Evolutionary conservation across 2,329 filamentous ascomycete species (phyloP), one percentile per base, ranked within the genome.

Genomic region (Diaporthe eres): DNA sequence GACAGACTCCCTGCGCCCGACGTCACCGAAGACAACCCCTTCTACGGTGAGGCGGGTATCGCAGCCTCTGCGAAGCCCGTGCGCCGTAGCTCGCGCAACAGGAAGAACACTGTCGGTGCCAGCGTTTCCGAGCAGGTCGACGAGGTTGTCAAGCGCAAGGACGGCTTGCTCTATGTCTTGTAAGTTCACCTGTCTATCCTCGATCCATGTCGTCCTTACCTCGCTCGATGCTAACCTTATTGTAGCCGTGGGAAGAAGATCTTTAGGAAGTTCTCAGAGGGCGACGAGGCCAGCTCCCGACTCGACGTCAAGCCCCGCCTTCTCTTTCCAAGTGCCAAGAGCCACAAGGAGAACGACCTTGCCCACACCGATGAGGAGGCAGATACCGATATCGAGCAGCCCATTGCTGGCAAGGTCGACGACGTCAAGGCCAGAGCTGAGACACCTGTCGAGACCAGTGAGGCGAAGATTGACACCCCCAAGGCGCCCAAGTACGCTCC

Each of bases 101-200:
- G 65, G 63, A 77, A 88, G 80, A 84, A 87, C 71, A 87, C 92
- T 76, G 88, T 89, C 0, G 90, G 92, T 57, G 90, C 92, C 80
- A 89, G 90, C 37, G 42, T 61, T 42, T 85, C 87, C 37, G 86
- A 90, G 79, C 85, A 90, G 3, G 86, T 95, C 76, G 90, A 94
- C 9, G 90, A 93, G 61, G 91, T 91, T 19, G 88, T 90, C 4
- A 83, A 87, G 44, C 92, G 93, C 42, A 89, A 92, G 5, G 93
- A 96, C 82, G 94, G 94, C 76, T 89, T 95, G 81, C 86, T 95
- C 77, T 95, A 92, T 80, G 89, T 92, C 17, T 96, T 96, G 94
- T 95, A 88, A 89, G 94, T 92, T 78, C 19, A 60, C 37, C 28
- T 28, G 44, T 44, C 51, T 49, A 47, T 51, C 72, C 60, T 34